phyloP scores from a whole-genome alignment of 2,329 filamentous ascomycete genomes.

The Arachnomyces sp. region DNA sequence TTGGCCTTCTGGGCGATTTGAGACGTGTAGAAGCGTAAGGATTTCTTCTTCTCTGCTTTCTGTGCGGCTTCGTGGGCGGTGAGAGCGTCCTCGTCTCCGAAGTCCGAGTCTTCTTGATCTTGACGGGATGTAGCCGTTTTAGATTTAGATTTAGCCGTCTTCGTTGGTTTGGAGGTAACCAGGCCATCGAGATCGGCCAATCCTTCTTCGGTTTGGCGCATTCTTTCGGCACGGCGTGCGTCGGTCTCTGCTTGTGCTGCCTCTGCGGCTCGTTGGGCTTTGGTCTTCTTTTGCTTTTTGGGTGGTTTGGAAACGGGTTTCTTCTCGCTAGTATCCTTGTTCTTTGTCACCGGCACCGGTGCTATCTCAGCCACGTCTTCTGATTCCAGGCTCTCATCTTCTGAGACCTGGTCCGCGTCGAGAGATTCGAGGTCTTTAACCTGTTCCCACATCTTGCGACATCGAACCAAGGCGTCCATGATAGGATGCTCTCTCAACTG shows the following conservation, averaged over 20 bases:
- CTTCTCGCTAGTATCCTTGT: constrained; percentile 21
- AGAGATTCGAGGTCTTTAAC: constrained; percentile 58
- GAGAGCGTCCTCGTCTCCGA: constrained; percentile 80
- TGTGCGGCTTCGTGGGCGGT: constrained; percentile 73
- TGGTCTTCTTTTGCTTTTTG: constrained; percentile 30
- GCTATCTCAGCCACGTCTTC: constrained; percentile 21
- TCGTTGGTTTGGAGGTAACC: constrained; percentile 32
- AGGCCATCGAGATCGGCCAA: constrained; percentile 65
- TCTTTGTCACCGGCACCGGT: constrained; percentile 9
- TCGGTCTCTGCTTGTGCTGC: constrained; percentile 48
- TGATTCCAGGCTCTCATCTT: constrained; percentile 18
- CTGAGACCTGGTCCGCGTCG: constrained; percentile 30
- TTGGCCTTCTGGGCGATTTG: constrained; percentile 94
- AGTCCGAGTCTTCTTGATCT: constrained; percentile 66
- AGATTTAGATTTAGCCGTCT: constrained; percentile 38
- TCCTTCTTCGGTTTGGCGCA: constrained; percentile 57
- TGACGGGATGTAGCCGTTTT: constrained; percentile 21
- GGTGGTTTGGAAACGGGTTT: constrained; percentile 33
- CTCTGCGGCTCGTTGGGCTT: constrained; percentile 45
- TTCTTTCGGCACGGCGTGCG: constrained; percentile 46
- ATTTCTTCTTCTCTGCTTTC: constrained; percentile 85
- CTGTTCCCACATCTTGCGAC: constrained; percentile 70
- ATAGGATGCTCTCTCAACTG: constrained; percentile 83
- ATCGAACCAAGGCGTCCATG: constrained; percentile 76
- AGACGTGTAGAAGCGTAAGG: constrained; percentile 92